phyloP scores from a whole-genome alignment of 1,284 basidiomycete species.

The Pseudozyma tsukubaensis region DNA sequence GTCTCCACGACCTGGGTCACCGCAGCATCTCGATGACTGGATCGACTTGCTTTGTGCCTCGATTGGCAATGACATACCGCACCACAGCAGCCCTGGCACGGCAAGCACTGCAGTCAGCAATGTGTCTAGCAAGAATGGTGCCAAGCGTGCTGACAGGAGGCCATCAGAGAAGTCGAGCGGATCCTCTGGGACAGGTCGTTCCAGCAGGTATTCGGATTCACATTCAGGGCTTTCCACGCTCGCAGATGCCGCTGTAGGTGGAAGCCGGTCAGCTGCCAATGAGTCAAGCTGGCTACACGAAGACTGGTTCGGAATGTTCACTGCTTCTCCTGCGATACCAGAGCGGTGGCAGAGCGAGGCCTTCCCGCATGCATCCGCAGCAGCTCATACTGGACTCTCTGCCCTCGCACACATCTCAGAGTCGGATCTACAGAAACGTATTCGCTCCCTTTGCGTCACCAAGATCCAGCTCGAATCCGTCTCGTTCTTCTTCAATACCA shows the following conservation, averaged over 20 bases:
- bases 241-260: slow-evolving; percentile 5
- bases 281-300: slow-evolving; percentile 14
- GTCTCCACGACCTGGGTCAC: no score
- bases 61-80: slow-evolving; percentile 14
- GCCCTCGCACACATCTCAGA: slow-evolving; percentile 15
- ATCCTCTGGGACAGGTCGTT: no score
- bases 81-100: background rate
- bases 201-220: no score
- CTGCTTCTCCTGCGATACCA: slow-evolving; percentile 3
- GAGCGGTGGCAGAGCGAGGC: background rate
- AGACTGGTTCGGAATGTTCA: slow-evolving; percentile 17
- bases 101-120: background rate
- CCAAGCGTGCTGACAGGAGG: background rate
- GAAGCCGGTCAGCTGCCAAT: no score
- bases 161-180: no score
- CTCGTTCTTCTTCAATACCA: slow-evolving; percentile 40
- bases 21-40: slow-evolving; percentile 27
- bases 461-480: slow-evolving; percentile 24
- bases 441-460: slow-evolving; percentile 17
- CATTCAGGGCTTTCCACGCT: slow-evolving; percentile 7
- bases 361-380: background rate
- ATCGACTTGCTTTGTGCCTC: slow-evolving; percentile 21
- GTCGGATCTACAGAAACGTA: slow-evolving; percentile 15
- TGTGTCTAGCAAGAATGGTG: background rate
- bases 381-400: slow-evolving; percentile 8